These are phyloP conservation scores for Stylosanthes scabra DNA, from an alignment of 331 rosid genomes.

Conservation along the genomic window DNA sequence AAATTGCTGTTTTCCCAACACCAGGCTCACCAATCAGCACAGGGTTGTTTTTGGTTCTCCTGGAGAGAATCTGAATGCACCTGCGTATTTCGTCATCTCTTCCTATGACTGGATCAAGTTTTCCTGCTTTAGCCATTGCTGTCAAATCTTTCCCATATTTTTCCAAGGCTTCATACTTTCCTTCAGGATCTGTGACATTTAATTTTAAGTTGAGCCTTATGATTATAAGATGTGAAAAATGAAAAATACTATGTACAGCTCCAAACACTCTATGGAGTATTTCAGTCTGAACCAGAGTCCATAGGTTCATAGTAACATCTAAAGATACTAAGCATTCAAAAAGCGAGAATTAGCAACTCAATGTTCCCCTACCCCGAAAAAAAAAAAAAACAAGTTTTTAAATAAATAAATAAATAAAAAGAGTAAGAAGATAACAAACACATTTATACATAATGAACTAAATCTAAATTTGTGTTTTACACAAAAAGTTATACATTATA, in stretches of 20 bases:
- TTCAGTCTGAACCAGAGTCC: conserved; percentile 17
- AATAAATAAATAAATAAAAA: too few relatives aligned
- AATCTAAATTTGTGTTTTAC: background rate
- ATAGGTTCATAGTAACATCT: background rate
- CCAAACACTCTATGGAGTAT: conserved; percentile 21
- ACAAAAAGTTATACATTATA: background rate
- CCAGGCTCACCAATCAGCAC: conserved; percentile 99
- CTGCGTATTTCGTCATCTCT: conserved; percentile 99
- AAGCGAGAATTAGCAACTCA: conserved; percentile 5
- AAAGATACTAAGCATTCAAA: conserved; percentile 16
- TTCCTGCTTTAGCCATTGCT: conserved; percentile 92
- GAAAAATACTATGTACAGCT: conserved; percentile 5
- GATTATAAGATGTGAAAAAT: conserved; percentile 24
- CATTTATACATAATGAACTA: background rate
- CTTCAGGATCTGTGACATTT: conserved; percentile 90
- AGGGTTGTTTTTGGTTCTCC: conserved; percentile 99
- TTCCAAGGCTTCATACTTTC: conserved; percentile 95
- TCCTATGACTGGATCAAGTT: conserved; percentile 99
- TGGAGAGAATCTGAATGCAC: conserved; percentile 98
- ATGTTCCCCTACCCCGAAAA: background rate
- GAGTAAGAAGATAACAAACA: background rate
- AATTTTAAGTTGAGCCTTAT: conserved; percentile 33
- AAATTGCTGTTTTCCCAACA: conserved; percentile 97
- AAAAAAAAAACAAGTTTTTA: too few relatives aligned
- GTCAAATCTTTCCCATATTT: conserved; percentile 98